Evolutionary conservation across 352 stramenopile genomes (phyloP).

Genomic region (Phytophthora sansomeana): DNA sequence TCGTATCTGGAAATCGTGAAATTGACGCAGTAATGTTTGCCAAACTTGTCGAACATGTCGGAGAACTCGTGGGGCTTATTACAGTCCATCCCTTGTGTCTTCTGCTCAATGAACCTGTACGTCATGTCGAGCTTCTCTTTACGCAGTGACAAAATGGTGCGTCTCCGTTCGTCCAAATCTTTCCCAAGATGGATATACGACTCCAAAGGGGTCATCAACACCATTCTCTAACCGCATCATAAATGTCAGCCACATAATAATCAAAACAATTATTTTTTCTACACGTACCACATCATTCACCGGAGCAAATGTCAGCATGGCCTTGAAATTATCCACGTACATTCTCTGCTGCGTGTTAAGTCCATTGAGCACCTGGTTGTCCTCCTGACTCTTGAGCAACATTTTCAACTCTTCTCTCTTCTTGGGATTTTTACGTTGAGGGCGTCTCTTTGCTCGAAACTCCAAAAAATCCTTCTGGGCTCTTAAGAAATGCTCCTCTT

Average conservation of each 20-base stretch:
- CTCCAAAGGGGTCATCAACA: slow-evolving; percentile 77
- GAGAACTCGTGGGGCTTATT: slow-evolving; percentile 65
- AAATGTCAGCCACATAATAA: slow-evolving; percentile 11
- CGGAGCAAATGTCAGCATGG: slow-evolving; percentile 68
- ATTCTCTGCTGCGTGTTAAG: slow-evolving; percentile 65
- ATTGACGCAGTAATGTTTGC: slow-evolving; percentile 78
- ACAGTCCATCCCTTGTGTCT: slow-evolving; percentile 55
- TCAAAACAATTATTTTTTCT: neutral
- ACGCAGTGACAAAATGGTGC: slow-evolving; percentile 56
- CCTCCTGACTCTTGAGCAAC: slow-evolving; percentile 46
- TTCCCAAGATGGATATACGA: slow-evolving; percentile 68
- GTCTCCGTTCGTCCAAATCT: slow-evolving; percentile 57
- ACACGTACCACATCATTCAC: slow-evolving; percentile 65
- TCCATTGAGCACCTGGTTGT: slow-evolving; percentile 56
- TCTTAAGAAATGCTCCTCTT: slow-evolving; percentile 65
- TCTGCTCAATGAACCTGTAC: slow-evolving; percentile 79
- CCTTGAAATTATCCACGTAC: slow-evolving; percentile 76
- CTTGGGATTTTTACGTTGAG: slow-evolving; percentile 46
- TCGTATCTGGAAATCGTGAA: slow-evolving; percentile 80
- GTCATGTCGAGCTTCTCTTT: slow-evolving; percentile 85
- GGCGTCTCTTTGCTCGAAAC: slow-evolving; percentile 47
- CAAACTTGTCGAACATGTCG: slow-evolving; percentile 81
- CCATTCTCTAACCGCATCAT: slow-evolving; percentile 46
- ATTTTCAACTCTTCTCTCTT: slow-evolving; percentile 48
- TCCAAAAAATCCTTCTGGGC: slow-evolving; percentile 73